Conservation (phyloP, 768 basidiomycete genomes). For the Chalciporus piperatus region DNA sequence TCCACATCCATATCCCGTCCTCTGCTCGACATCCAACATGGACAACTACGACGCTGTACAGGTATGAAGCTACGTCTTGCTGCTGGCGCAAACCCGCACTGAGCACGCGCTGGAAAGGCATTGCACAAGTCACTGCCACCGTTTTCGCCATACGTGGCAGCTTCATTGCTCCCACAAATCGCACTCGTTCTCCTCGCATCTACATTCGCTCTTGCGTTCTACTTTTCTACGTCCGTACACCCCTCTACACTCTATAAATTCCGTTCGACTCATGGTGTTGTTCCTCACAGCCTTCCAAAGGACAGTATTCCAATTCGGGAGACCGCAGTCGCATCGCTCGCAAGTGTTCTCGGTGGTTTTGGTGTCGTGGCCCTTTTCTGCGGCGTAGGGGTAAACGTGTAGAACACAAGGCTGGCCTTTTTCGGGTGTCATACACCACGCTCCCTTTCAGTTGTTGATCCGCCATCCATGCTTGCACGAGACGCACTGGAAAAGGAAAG, state of each 20-base stretch:
- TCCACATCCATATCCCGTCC: conserved; percentile 1
- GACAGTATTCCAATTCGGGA: conserved; percentile 64
- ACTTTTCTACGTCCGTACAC: conserved; percentile 76
- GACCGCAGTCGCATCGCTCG: conserved; percentile 62
- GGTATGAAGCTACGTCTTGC: conserved; percentile 36
- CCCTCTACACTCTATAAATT: background rate
- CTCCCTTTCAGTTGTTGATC: conserved; percentile 59
- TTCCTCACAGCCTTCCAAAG: conserved; percentile 66
- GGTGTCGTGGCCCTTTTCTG: conserved; percentile 85
- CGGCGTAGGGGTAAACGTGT: conserved; percentile 30
- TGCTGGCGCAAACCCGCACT: background rate
- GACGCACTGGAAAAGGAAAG: conserved; percentile 51
- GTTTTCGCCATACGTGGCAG: conserved; percentile 70
- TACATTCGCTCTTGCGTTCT: conserved; percentile 86
- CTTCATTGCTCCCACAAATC: conserved; percentile 65
- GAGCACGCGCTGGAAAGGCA: conserved; percentile 37
- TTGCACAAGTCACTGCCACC: conserved; percentile 65
- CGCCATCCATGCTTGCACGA: conserved; percentile 81
- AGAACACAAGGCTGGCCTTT: conserved; percentile 16
- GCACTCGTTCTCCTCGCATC: conserved; percentile 68
- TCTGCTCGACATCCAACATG: conserved; percentile 36
- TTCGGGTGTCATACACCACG: background rate
- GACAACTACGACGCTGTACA: conserved; percentile 52
- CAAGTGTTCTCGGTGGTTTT: conserved; percentile 80
- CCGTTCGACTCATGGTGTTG: conserved; percentile 6